Percentiles rank a stretch among this genome's conserved stretches.
Conservation (phyloP, 257 asterid genomes). For the Capsicum chinense region DNA sequence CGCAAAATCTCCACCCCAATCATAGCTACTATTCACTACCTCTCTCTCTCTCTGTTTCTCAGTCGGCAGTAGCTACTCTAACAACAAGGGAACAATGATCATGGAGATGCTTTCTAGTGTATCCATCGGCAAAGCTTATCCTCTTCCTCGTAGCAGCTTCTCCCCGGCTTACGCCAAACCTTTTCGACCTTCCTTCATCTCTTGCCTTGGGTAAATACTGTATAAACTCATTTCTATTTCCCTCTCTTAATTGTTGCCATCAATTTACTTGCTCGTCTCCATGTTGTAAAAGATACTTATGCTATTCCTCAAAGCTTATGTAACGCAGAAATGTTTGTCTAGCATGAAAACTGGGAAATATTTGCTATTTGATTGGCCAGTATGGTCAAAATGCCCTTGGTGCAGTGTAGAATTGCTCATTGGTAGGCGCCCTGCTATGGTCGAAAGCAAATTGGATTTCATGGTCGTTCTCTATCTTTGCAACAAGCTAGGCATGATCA, state of each 20-base stretch:
- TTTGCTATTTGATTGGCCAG: background rate
- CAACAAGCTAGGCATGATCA: too few species aligned
- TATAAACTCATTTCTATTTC: constrained; percentile 15
- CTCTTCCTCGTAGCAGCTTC: background rate
- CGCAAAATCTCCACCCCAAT: background rate
- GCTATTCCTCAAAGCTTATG: background rate
- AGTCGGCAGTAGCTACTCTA: background rate
- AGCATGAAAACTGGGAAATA: background rate
- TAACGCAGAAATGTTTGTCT: background rate
- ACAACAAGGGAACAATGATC: background rate
- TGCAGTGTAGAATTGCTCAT: background rate
- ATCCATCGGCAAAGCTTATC: background rate
- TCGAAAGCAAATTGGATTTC: too few species aligned
- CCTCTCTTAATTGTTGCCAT: background rate
- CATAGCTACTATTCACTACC: too few species aligned
- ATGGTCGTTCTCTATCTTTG: too few species aligned
- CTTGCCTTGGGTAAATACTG: constrained; percentile 22
- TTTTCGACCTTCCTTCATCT: constrained; percentile 11
- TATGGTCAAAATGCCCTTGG: background rate
- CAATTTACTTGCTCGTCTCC: background rate
- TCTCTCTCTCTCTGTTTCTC: too few species aligned
- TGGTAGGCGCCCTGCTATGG: background rate
- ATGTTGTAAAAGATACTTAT: background rate
- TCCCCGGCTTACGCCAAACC: background rate
- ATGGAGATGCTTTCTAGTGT: constrained; percentile 24